phyloP scores from a whole-genome alignment of 306 rosid genomes.

The Cucurbita argyrosperma region DNA sequence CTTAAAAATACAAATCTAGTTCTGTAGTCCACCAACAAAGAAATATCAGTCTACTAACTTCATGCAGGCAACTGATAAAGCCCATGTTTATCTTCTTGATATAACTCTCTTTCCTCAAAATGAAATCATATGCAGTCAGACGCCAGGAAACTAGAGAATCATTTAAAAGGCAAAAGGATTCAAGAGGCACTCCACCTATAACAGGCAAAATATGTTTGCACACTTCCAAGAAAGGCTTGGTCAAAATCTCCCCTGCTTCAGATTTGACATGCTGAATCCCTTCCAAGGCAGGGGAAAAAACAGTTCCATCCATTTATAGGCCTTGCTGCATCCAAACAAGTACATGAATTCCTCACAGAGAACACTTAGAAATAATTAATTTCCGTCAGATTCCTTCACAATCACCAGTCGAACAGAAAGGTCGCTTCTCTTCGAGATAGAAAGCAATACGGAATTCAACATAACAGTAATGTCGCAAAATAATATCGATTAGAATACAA shows the following conservation, averaged over 20 bases:
- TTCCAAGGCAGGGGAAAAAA: slow-evolving; percentile 64
- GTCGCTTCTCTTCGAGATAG: neutral
- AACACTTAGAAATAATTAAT: neutral
- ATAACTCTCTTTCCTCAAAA: neutral
- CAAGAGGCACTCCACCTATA: slow-evolving; percentile 37
- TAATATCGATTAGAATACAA: neutral
- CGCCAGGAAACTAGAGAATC: neutral
- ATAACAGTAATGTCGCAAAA: neutral
- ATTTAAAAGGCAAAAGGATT: neutral
- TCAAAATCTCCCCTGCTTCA: slow-evolving; percentile 58
- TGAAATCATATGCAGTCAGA: neutral
- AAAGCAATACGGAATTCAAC: neutral
- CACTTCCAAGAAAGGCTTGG: slow-evolving; percentile 73
- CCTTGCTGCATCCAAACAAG: slow-evolving; percentile 24
- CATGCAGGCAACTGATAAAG: neutral
- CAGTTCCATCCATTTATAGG: slow-evolving; percentile 59
- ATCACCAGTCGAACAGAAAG: neutral
- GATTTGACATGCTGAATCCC: slow-evolving; percentile 58
- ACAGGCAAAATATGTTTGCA: slow-evolving; percentile 88
- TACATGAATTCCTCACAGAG: neutral
- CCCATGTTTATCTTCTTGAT: neutral
- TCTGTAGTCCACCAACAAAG: neutral
- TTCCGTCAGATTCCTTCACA: neutral
- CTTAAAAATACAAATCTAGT: neutral
- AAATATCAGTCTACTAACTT: neutral